These are phyloP conservation scores for Podaxis sp. DNA, from an alignment of 768 basidiomycete genomes.

Conservation along the genomic window DNA sequence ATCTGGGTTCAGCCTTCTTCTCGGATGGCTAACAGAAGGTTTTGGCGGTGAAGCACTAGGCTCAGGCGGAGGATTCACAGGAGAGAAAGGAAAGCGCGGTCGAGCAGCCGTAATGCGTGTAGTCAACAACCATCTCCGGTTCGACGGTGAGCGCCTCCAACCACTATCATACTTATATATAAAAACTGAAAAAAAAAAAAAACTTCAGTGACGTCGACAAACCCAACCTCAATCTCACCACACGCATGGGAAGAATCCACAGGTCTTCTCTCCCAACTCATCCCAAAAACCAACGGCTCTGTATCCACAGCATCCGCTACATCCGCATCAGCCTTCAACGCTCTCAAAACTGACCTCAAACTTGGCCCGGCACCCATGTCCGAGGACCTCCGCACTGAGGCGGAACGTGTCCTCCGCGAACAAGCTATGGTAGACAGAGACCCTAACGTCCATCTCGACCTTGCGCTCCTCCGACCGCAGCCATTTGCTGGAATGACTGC, in stretches of 20 bases:
- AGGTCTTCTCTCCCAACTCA: constrained; percentile 76
- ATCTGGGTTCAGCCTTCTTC: constrained; percentile 86
- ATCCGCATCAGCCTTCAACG: constrained; percentile 66
- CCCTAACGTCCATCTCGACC: constrained; percentile 62
- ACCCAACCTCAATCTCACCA: constrained; percentile 58
- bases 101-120: constrained; percentile 90
- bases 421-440: constrained; percentile 77
- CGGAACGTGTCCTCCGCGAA: constrained; percentile 76
- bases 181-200: constrained; percentile 16
- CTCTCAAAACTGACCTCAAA: constrained; percentile 74
- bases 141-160: constrained; percentile 66
- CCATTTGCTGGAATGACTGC: constrained; percentile 53
- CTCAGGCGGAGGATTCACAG: constrained; percentile 73
- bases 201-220: constrained; percentile 64
- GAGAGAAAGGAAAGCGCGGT: constrained; percentile 80
- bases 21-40: constrained; percentile 97
- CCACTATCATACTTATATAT: constrained; percentile 7
- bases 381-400: constrained; percentile 79
- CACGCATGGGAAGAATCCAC: constrained; percentile 85
- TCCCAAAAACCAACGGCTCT: constrained; percentile 55
- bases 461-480: constrained; percentile 50
- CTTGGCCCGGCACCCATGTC: constrained; percentile 79
- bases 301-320: constrained; percentile 28
- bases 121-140: constrained; percentile 88
- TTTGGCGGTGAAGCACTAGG: constrained; percentile 84